Evolutionary conservation across 108 stramenopile genomes (phyloP).

Genomic region (Asterionellopsis glacialis): DNA sequence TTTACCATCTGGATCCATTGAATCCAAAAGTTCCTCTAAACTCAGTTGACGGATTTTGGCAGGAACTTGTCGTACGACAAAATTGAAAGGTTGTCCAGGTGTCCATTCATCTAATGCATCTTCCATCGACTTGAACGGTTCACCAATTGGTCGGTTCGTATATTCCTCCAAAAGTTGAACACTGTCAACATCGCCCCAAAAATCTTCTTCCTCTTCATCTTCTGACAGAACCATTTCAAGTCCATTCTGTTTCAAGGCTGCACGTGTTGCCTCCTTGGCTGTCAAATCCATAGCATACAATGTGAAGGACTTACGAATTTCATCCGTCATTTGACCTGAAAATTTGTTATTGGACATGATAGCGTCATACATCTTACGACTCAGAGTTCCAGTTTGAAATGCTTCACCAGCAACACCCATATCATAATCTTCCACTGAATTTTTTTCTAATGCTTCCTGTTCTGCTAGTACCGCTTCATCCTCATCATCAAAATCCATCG

Average conservation of each 20-base stretch:
- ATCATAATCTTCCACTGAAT: constrained; percentile 53
- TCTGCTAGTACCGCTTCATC: constrained; percentile 20
- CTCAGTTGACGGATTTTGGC: constrained; percentile 53
- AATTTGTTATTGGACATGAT: constrained; percentile 26
- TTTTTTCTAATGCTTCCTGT: constrained; percentile 12
- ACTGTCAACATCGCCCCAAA: constrained; percentile 73
- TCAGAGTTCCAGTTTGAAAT: constrained; percentile 64
- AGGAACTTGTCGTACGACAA: constrained; percentile 69
- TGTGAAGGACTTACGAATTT: constrained; percentile 38
- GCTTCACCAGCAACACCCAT: constrained; percentile 58
- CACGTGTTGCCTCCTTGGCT: constrained; percentile 77
- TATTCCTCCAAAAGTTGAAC: constrained; percentile 54
- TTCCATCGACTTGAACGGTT: constrained; percentile 48
- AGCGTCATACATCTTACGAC: constrained; percentile 59
- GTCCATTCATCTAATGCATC: constrained; percentile 64
- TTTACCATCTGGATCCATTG: constrained; percentile 73
- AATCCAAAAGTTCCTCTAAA: constrained; percentile 54
- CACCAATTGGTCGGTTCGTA: constrained; percentile 19
- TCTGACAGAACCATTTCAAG: constrained; percentile 52
- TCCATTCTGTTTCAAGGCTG: constrained; percentile 69
- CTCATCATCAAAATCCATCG: constrained; percentile 27
- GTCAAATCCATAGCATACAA: constrained; percentile 78
- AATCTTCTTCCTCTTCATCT: constrained; percentile 59
- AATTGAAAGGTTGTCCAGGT: constrained; percentile 76
- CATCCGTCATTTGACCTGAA: constrained; percentile 27